Conservation (phyloP, 2,329 filamentous ascomycete genomes). For the Fusarium tuaranense region DNA sequence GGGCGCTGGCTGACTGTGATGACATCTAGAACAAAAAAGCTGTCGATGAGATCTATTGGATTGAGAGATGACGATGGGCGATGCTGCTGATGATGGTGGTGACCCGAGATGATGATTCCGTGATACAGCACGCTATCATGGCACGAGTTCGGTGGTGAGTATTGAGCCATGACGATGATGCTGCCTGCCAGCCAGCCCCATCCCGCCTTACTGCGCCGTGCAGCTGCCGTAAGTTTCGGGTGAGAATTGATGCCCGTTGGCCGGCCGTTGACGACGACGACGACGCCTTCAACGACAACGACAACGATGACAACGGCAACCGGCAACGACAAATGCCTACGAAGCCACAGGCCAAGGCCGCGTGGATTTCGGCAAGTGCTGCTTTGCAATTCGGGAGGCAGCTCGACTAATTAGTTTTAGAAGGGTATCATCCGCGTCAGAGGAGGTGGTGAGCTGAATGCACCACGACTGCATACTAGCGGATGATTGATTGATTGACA, state of each 20-base stretch:
- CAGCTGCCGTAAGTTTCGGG: neutral
- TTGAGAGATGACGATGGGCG: conserved; percentile 13
- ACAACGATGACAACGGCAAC: neutral
- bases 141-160: conserved; percentile 3
- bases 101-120: conserved; percentile 7
- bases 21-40: neutral
- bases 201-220: neutral
- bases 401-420: neutral
- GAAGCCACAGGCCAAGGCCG: neutral
- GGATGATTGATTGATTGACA: conserved; percentile 21
- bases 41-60: neutral
- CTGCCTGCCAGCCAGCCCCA: conserved; percentile 6
- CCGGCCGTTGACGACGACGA: conserved; percentile 1
- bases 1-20: conserved; percentile 32
- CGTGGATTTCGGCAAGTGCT: conserved; percentile 26
- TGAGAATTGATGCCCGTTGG: neutral
- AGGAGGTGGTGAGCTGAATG: conserved; percentile 5
- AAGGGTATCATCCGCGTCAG: neutral
- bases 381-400: conserved; percentile 9
- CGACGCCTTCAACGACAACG: neutral
- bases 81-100: conserved; percentile 12
- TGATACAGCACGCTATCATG: conserved; percentile 10
- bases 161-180: conserved; percentile 4
- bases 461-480: conserved; percentile 4
- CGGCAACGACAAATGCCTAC: neutral